phyloP scores from a whole-genome alignment of 1,284 basidiomycete species.

The Puccinia novopanici region DNA sequence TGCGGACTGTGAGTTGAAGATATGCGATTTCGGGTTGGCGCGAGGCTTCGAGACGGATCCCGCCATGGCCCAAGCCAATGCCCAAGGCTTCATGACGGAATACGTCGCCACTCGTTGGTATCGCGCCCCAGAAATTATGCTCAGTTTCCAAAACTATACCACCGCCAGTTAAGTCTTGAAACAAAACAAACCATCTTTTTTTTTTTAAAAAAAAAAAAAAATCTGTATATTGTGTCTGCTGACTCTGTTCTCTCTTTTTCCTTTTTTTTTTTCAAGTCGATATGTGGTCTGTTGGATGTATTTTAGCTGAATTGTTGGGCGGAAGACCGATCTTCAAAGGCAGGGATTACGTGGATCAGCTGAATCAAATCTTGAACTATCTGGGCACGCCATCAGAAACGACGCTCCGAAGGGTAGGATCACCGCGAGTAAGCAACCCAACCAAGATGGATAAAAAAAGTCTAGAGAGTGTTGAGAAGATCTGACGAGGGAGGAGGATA shows the following conservation, averaged over 20 bases:
- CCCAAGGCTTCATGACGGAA: no score
- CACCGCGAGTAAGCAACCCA: constrained; percentile 71
- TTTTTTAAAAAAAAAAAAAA: no score
- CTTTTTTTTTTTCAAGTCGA: constrained; percentile 79
- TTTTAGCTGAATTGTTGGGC: constrained; percentile 91
- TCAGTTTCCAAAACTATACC: constrained; percentile 86
- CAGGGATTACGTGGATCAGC: constrained; percentile 96
- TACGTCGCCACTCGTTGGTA: constrained; percentile 99
- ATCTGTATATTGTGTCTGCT: no score
- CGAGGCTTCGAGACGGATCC: no score
- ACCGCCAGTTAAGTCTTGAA: constrained; percentile 61
- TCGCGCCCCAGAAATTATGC: constrained; percentile 97
- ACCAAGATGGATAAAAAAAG: no score
- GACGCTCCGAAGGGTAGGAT: constrained; percentile 90
- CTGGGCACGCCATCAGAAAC: constrained; percentile 96
- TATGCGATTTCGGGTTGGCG: constrained; percentile 97
- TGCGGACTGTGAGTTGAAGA: constrained; percentile 86
- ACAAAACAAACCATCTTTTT: not conserved
- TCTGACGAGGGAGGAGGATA: not conserved
- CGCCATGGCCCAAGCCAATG: no score
- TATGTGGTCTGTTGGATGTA: constrained; percentile 97
- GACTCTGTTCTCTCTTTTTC: constrained; percentile 50
- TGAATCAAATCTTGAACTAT: constrained; percentile 97
- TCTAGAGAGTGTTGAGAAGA: no score
- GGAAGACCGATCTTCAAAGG: constrained; percentile 99